phyloP scores from a whole-genome alignment of 768 basidiomycete species.

The Coprinopsis strossmayeri region DNA sequence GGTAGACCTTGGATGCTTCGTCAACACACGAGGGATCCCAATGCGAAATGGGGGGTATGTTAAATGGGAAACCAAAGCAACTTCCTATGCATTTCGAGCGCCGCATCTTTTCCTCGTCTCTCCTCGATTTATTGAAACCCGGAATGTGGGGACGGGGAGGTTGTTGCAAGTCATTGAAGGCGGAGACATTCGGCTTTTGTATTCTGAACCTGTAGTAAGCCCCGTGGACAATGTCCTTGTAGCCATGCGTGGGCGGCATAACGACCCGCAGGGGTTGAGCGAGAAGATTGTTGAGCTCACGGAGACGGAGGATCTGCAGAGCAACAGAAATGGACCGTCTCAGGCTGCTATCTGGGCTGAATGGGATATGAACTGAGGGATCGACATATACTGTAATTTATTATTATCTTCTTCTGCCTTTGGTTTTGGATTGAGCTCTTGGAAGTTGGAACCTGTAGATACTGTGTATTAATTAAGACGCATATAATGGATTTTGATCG shows the following conservation, averaged over 20 bases:
- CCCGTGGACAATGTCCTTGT: constrained; percentile 43
- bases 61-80: constrained; percentile 72
- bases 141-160: constrained; percentile 53
- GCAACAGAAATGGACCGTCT: constrained; percentile 17
- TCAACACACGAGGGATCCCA: constrained; percentile 64
- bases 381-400: neutral
- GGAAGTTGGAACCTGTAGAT: too few species aligned
- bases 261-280: constrained; percentile 49
- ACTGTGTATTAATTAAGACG: too few species aligned
- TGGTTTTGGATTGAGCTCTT: too few species aligned
- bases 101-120: constrained; percentile 70
- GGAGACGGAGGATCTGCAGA: constrained; percentile 56
- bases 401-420: neutral
- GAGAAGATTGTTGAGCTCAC: constrained; percentile 64
- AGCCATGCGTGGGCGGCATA: constrained; percentile 55
- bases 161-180: constrained; percentile 84
- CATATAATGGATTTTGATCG: too few species aligned
- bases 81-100: constrained; percentile 53
- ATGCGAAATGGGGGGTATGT: constrained; percentile 56
- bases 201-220: constrained; percentile 25
- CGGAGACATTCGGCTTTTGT: constrained; percentile 58
- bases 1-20: constrained; percentile 69
- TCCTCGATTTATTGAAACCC: constrained; percentile 67
- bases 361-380: constrained; percentile 52
- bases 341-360: constrained; percentile 51